Conservation (phyloP, 73 alveolate species). For the Tetrahymena borealis region DNA sequence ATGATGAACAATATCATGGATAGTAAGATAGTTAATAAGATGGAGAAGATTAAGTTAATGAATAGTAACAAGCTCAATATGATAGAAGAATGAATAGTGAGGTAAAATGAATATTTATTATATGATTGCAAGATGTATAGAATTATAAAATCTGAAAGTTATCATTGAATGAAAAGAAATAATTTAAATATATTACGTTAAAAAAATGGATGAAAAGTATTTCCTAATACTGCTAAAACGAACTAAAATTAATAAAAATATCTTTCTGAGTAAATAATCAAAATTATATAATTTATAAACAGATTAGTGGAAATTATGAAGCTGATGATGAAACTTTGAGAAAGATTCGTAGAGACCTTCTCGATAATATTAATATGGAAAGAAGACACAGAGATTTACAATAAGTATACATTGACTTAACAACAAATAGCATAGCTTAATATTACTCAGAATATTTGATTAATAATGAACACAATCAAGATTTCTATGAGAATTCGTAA, state of each 20-base stretch:
- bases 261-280: neutral
- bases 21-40: slow-evolving; percentile 3
- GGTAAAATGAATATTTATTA: neutral
- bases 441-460: slow-evolving; percentile 16
- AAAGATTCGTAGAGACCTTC: slow-evolving; percentile 24
- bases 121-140: neutral
- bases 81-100: neutral
- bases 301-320: slow-evolving; percentile 15
- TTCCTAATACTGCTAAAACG: too few species aligned
- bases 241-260: too few species aligned
- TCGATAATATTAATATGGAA: slow-evolving; percentile 18
- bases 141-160: neutral
- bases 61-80: neutral
- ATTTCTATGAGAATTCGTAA: slow-evolving; percentile 12
- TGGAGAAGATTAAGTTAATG: slow-evolving; percentile 6
- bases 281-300: slow-evolving; percentile 2
- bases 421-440: slow-evolving; percentile 8
- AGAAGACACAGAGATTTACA: slow-evolving; percentile 13
- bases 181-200: too few species aligned
- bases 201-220: too few species aligned
- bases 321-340: slow-evolving; percentile 12
- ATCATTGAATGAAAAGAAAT: neutral
- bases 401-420: slow-evolving; percentile 16
- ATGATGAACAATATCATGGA: slow-evolving; percentile 12
- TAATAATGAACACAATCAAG: slow-evolving; percentile 8